These are phyloP conservation scores for Xerocomellus chrysenteron DNA, from an alignment of 768 basidiomycete species.

Conservation along the genomic window DNA sequence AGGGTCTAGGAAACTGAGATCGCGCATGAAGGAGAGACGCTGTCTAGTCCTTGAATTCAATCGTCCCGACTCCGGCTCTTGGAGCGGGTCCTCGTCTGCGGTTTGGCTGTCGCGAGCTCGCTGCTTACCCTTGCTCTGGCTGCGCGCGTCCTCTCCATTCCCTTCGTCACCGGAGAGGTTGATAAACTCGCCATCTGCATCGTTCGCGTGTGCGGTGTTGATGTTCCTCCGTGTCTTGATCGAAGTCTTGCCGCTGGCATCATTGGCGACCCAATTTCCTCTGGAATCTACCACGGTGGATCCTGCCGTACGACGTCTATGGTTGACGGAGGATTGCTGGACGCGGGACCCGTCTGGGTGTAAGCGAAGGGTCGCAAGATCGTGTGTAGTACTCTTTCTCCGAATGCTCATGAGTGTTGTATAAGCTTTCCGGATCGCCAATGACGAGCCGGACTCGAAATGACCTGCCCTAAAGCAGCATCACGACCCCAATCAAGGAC, in stretches of 20 bases:
- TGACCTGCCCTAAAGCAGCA: conserved; percentile 22
- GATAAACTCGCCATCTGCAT: conserved; percentile 24
- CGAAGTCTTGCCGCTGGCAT: conserved; percentile 55
- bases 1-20: conserved; percentile 56
- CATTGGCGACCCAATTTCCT: conserved; percentile 65
- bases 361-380: conserved; percentile 61
- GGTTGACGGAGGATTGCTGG: conserved; percentile 40
- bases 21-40: conserved; percentile 45
- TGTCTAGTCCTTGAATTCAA: conserved; percentile 34
- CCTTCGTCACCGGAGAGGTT: conserved; percentile 24
- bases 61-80: conserved; percentile 14
- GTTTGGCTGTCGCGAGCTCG: conserved; percentile 15
- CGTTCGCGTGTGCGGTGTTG: conserved; percentile 18
- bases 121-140: conserved; percentile 27
- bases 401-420: conserved; percentile 30
- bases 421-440: neutral
- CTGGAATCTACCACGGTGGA: conserved; percentile 43
- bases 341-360: conserved; percentile 66
- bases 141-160: conserved; percentile 10
- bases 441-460: conserved; percentile 11
- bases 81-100: conserved; percentile 5
- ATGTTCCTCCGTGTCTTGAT: conserved; percentile 38
- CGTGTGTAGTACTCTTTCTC: conserved; percentile 56
- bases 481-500: neutral
- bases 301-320: conserved; percentile 33